Percentiles rank a stretch among this genome's conserved stretches.
These are phyloP conservation scores for Thozetella sp. DNA, from an alignment of 495 filamentous ascomycete species.

Conservation along the genomic window DNA sequence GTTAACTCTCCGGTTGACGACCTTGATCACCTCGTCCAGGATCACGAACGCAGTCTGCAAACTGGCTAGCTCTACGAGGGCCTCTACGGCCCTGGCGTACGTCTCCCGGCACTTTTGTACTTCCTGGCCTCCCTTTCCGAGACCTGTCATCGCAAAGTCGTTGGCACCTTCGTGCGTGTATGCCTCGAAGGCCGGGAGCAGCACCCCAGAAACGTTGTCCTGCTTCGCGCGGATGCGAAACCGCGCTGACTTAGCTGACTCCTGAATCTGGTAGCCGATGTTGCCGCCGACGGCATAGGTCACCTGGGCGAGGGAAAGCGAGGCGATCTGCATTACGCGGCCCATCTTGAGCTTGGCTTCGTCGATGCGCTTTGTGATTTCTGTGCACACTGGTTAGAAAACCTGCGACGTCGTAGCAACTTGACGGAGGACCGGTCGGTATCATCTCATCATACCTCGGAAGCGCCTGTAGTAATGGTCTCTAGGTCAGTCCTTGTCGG, in stretches of 20 bases:
- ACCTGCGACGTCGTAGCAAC: neutral
- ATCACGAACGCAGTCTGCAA: conserved; percentile 98
- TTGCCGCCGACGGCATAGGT: conserved; percentile 96
- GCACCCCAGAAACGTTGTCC: conserved; percentile 97
- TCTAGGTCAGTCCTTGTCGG: conserved; percentile 8
- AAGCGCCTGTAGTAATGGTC: conserved; percentile 65
- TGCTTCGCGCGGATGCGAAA: conserved; percentile 93
- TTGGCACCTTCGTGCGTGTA: conserved; percentile 84
- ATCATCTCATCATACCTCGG: conserved; percentile 59
- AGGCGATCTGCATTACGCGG: conserved; percentile 97
- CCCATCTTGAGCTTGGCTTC: conserved; percentile 99
- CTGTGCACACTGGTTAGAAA: conserved; percentile 37
- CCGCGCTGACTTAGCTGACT: conserved; percentile 87
- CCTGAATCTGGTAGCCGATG: conserved; percentile 95
- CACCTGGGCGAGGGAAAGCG: conserved; percentile 96
- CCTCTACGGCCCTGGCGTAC: conserved; percentile 96
- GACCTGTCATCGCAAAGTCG: conserved; percentile 93
- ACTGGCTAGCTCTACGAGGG: conserved; percentile 93
- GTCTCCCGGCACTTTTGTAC: conserved; percentile 94
- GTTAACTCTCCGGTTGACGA: conserved; percentile 89
- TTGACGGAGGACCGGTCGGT: neutral
- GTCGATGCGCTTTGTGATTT: conserved; percentile 96
- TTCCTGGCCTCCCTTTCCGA: conserved; percentile 97
- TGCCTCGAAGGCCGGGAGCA: conserved; percentile 91
- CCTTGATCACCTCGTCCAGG: conserved; percentile 98